Conservation (phyloP, 148 eudicot species). For the Arbutus unedo region DNA sequence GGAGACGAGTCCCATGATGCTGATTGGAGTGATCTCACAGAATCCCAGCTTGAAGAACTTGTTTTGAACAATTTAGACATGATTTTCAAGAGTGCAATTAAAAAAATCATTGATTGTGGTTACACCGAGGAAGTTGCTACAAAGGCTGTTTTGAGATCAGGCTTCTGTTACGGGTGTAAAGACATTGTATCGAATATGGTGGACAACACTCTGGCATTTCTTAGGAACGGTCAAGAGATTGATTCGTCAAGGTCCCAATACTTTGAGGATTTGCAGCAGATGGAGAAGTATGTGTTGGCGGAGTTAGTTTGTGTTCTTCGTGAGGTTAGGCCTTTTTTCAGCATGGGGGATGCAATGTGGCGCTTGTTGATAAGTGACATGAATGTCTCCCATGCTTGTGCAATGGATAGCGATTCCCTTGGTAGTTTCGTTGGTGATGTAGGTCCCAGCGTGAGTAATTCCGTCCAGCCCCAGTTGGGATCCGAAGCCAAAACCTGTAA, state of each 20-base stretch:
- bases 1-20: slow-evolving; percentile 54
- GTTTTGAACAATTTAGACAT: slow-evolving; percentile 68
- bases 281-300: slow-evolving; percentile 74
- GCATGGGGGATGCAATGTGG: slow-evolving; percentile 99
- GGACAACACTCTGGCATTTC: slow-evolving; percentile 68
- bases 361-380: slow-evolving; percentile 82
- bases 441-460: slow-evolving; percentile 27
- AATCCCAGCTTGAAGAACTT: slow-evolving; percentile 84
- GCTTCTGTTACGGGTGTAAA: slow-evolving; percentile 77
- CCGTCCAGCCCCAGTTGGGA: slow-evolving; percentile 39
- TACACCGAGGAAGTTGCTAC: slow-evolving; percentile 71
- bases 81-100: slow-evolving; percentile 71
- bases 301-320: slow-evolving; percentile 80
- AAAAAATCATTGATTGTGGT: slow-evolving; percentile 62
- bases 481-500: slow-evolving; percentile 41
- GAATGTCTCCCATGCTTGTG: slow-evolving; percentile 95
- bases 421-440: slow-evolving; percentile 39
- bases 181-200: slow-evolving; percentile 76
- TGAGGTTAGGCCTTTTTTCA: slow-evolving; percentile 81
- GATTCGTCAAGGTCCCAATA: slow-evolving; percentile 46
- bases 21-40: slow-evolving; percentile 90
- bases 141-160: slow-evolving; percentile 75
- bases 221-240: slow-evolving; percentile 56
- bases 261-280: slow-evolving; percentile 72
- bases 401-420: slow-evolving; percentile 63